Base-by-base conservation (phyloP, 176 grass and related monocot species). In the Carex kokanica region DNA sequence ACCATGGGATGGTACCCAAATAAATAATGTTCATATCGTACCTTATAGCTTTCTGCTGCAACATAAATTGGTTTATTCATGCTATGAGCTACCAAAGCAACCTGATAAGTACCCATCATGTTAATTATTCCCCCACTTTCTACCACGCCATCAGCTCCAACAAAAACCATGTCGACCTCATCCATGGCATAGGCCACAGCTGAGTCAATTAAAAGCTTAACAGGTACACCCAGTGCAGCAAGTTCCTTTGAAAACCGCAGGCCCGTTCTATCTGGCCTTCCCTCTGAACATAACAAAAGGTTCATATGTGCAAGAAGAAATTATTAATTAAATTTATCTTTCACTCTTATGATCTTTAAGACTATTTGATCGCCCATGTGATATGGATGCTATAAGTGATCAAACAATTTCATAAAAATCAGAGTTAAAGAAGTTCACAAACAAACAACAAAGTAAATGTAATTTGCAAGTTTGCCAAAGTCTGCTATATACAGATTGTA, bases 101-200 rank as follows among this genome's bases (percentile, higher is more conserved):
- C 91, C 87, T 99, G 96, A 84, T 99, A 99, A 75, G 96, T 99
- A 14, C 93, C 93, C 96, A 95, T 99, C 96, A 99, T 95, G 84
- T 99, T 99, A 60, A 99, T 99, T 80, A 99, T 95, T 61, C 96
- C 96, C 70, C 96, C 96, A 41, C 96, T 98, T 80, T 99, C 96
- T 73, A 95, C 96, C 81, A 99, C 90, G 52, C 93, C 96, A 93
- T 99, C 96, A 91, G 96, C 96, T 23, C 96, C 92, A 73, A 99
- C 78, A 87, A 93, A 95, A 16, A 99, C 88, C 96, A 99, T 95
- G 84, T 93, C 91, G 75, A 95, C 53, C 92, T 99, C 92, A 91
- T 91, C 96, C 89, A 93, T 93, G 32, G 88, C 90, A 93, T 95
- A 99, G 23, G 96, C 96, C 82, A 93, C 93, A 69, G 96, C 96